Percentiles rank a stretch among this genome's conserved stretches.
Evolutionary conservation across 352 stramenopile species (phyloP).

Genomic region (Phytophthora sp.): DNA sequence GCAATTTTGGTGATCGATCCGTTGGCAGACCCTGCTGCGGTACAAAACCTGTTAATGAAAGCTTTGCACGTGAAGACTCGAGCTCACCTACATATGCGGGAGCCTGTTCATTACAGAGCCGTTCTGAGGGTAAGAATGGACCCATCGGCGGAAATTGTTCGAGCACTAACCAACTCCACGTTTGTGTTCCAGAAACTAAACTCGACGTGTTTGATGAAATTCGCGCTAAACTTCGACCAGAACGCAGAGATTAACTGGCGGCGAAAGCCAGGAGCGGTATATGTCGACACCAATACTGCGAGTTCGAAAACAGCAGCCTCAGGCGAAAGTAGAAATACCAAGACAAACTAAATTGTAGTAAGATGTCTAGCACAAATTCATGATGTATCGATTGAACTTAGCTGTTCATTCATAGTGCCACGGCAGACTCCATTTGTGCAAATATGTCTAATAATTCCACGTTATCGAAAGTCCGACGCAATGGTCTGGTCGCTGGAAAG

Average conservation of each 20-base stretch:
- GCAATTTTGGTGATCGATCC: constrained; percentile 53
- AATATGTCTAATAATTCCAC: too few relatives aligned
- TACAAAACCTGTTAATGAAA: constrained; percentile 44
- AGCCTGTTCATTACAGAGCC: constrained; percentile 60
- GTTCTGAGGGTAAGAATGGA: constrained; percentile 49
- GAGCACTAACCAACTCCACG: neutral
- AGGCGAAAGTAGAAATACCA: too few relatives aligned
- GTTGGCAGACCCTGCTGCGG: constrained; percentile 37
- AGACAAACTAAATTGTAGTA: neutral
- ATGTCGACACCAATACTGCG: neutral
- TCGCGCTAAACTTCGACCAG: constrained; percentile 73
- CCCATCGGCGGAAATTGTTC: neutral
- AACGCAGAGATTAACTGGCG: constrained; percentile 64
- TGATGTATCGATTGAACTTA: too few relatives aligned
- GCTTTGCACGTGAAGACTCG: constrained; percentile 48
- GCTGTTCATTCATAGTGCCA: too few relatives aligned
- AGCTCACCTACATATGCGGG: constrained; percentile 51
- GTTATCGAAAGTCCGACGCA: constrained; percentile 29
- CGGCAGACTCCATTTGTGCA: too few relatives aligned
- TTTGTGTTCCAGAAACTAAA: constrained; percentile 62
- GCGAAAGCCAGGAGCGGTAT: constrained; percentile 18
- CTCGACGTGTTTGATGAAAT: constrained; percentile 73
- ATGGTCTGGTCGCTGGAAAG: constrained; percentile 31
- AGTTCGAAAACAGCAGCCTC: neutral
- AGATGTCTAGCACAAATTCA: neutral